Evolutionary conservation across 176 grass and related monocot species (phyloP).

Genomic region (Puccinellia tenuiflora): DNA sequence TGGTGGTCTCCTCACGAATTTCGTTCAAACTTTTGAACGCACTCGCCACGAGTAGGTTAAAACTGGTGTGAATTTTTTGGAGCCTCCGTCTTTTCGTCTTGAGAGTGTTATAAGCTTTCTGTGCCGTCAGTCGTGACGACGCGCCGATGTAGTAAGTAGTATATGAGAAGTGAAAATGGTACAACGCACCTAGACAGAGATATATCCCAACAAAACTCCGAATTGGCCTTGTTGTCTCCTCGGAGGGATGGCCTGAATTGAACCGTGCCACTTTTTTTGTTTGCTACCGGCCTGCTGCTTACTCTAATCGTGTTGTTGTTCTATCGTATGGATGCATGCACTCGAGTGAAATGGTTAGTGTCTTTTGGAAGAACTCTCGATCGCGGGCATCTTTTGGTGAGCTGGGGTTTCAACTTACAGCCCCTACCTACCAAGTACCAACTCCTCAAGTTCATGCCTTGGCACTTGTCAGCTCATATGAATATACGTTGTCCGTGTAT

Average conservation of each 20-base stretch:
- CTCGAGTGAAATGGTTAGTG: neutral
- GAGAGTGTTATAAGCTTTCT: too few relatives aligned
- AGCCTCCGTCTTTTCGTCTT: too few relatives aligned
- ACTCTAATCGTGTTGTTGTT: neutral
- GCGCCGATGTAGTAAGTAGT: too few relatives aligned
- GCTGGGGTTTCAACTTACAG: neutral
- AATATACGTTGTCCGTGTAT: too few relatives aligned
- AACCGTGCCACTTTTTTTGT: neutral
- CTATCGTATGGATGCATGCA: neutral
- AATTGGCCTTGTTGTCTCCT: neutral
- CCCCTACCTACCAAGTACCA: neutral
- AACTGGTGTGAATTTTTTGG: too few relatives aligned
- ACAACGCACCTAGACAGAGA: neutral
- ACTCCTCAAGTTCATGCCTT: too few relatives aligned
- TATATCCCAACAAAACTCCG: neutral
- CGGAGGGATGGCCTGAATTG: neutral
- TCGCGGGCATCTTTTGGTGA: neutral
- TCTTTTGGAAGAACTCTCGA: slow-evolving; percentile 10
- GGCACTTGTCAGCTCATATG: too few relatives aligned
- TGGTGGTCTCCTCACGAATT: too few relatives aligned
- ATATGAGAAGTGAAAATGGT: neutral
- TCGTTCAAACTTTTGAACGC: too few relatives aligned
- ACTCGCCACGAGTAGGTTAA: too few relatives aligned
- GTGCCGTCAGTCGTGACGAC: too few relatives aligned
- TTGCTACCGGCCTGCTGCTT: neutral